These are phyloP conservation scores for Nakazawaea ernobii DNA, from an alignment of 805 yeast genomes.

Conservation along the genomic window DNA sequence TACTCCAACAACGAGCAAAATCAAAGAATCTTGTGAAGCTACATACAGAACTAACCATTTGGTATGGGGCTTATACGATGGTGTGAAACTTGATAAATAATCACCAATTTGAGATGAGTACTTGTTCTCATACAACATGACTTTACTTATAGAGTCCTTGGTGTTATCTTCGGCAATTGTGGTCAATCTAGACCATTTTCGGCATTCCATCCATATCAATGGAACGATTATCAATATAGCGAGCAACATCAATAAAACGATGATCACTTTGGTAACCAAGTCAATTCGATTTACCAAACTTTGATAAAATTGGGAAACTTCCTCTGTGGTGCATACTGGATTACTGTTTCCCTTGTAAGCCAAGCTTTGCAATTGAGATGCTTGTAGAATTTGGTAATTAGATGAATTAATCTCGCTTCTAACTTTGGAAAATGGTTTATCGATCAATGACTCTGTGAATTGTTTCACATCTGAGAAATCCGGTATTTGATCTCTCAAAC, in stretches of 20 bases:
- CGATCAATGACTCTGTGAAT: constrained; percentile 47
- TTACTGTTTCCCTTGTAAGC: neutral
- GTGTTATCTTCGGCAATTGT: constrained; percentile 22
- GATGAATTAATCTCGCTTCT: constrained; percentile 31
- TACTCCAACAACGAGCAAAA: constrained; percentile 46
- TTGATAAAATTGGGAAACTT: neutral
- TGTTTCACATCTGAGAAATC: constrained; percentile 60
- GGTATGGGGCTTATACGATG: constrained; percentile 10
- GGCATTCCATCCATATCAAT: constrained; percentile 37
- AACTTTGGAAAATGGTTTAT: constrained; percentile 53
- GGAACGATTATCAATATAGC: constrained; percentile 39
- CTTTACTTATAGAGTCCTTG: constrained; percentile 16
- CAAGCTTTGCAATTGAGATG: neutral
- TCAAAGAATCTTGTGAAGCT: constrained; percentile 46
- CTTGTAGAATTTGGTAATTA: constrained; percentile 14
- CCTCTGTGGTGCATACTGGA: neutral
- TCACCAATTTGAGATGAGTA: constrained; percentile 15
- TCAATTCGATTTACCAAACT: constrained; percentile 4
- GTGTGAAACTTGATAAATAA: constrained; percentile 13
- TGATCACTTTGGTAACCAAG: neutral
- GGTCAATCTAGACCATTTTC: constrained; percentile 42
- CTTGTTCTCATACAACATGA: constrained; percentile 21
- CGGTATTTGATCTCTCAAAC: constrained; percentile 50
- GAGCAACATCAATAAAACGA: constrained; percentile 26
- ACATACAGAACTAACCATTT: constrained; percentile 45